Evolutionary conservation across 805 yeast species (phyloP).

Genomic region (Kuraishia ogatae): DNA sequence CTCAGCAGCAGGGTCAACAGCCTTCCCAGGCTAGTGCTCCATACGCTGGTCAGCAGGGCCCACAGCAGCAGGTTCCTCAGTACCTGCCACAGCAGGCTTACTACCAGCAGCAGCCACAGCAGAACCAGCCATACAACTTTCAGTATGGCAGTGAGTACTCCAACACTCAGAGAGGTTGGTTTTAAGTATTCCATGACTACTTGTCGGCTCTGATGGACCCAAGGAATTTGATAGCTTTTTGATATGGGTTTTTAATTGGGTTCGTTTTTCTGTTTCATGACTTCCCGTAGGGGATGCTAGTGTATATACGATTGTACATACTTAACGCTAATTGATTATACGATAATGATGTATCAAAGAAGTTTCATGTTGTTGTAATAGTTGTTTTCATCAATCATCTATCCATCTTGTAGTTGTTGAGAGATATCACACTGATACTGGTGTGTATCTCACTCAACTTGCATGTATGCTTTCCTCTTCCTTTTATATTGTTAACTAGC

Average conservation of each 20-base stretch:
- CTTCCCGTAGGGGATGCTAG: not conserved
- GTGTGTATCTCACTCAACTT: too few species aligned
- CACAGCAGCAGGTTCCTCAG: constrained; percentile 5
- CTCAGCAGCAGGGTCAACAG: constrained; percentile 4
- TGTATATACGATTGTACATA: not conserved
- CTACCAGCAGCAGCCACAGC: constrained; percentile 7
- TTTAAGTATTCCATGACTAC: not conserved
- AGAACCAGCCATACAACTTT: constrained; percentile 8
- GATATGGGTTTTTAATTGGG: not conserved
- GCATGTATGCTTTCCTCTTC: too few species aligned
- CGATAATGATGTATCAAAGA: not conserved
- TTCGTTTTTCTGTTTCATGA: not conserved
- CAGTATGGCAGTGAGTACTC: constrained; percentile 6
- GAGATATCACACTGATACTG: too few species aligned
- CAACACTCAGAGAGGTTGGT: not conserved
- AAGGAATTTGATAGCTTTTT: not conserved
- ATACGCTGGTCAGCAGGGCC: constrained; percentile 3
- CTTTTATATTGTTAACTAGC: too few species aligned
- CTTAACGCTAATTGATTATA: not conserved
- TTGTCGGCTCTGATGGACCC: not conserved
- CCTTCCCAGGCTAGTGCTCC: constrained; percentile 1
- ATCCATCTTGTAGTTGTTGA: not conserved
- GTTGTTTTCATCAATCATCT: too few species aligned
- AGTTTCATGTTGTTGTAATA: not conserved
- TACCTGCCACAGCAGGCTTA: constrained; percentile 1